Evolutionary conservation across 805 yeast species (phyloP), one percentile per base, ranked within the genome.

Genomic region (Yamadazyma kitorensis): DNA sequence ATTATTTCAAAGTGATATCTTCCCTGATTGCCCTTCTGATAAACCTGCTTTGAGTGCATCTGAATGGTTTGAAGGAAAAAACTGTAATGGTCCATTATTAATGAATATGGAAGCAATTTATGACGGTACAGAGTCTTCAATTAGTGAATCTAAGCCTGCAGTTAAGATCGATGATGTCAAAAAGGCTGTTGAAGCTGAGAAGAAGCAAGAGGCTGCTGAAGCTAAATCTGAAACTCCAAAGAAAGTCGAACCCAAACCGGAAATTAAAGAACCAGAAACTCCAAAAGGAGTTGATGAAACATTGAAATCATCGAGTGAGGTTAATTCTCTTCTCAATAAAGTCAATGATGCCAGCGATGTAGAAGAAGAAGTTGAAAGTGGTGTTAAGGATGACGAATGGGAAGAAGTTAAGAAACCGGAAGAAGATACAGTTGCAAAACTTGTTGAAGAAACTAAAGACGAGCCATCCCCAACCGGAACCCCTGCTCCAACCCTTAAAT

Each of bases 1-100:
- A 53, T 79, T 80, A 50, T 91, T 93, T 70, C 96, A 93, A 61
- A 82, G 74, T 27, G 98, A 89, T 49, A 86, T 93, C 32, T 93
- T 82, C 55, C 96, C 97, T 4, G 95, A 85, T 59, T 85, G 91
- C 17, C 93, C 94, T 17, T 79, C 96, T 4, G 73, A 68, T 25
- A 71, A 76, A 49, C 81, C 97, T 4, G 95, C 97, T 0, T 57
- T 87, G 37, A 56, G 80, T 11, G 86, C 95, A 2, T 76, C 66
- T 2, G 96, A 88, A 45, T 93, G 87, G 82, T 72, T 80, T 37
- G 60, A 60, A 14, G 98, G 98, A 22, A 81, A 86, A 55, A 71
- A 72, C 17, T 81, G 81, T n/a, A 78, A 78, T 40, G 93, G 94
- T 7, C 98, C 98, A 12, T 63, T 86, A 34, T 64, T 91, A 44